Evolutionary conservation across 495 filamentous ascomycete species (phyloP), one percentile per base, ranked within the genome.

Genomic region (Neurospora sp.): DNA sequence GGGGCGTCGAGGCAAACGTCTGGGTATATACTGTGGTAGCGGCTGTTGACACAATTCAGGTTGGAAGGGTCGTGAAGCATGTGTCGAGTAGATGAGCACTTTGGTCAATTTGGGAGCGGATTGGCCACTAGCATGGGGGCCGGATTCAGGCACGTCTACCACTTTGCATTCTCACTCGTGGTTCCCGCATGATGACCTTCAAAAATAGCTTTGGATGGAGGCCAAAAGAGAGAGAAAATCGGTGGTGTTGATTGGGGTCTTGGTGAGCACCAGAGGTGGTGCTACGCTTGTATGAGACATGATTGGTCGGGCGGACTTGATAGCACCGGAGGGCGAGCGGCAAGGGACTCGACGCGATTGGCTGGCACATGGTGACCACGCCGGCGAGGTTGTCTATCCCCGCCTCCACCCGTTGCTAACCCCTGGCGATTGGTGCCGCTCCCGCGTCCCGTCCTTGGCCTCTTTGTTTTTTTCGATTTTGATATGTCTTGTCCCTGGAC

Each of bases 21-120:
- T 76, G 82, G 81, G 84, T 85, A 86, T 86, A 85, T 85, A 61
- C 53, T 61, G 27, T 61, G 27, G 53, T 61, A 86, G 85, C 84
- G 84, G 83, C 82, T 85, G 84, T 81, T 85, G 84, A 85, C 76
- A 85, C 83, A 80, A 9, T 35, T 31, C 27, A 9, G 53, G 53
- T 35, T 61, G 53, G 53, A 61, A 61, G 53, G 53, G 53, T 35
- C 5, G 53, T 61, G 78, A 76, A 73, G 68, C 75, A 75, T 79
- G 78, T 76, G 72, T 79, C 78, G 74, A 81, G 40, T 53, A 71
- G 70, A 69, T 44, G 74, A 75, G 74, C 70, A 78, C 71, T 78
- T 72, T 72, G 68, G 76, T 76, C 6, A 35, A 3, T 61, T 61
- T 61, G 6, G 27, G 53, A 61, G 53, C 53, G 53, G 53, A 61